Evolutionary conservation across 192 early-diverging fungal species (phyloP).

Genomic region (Martensiomyces pterosporus): DNA sequence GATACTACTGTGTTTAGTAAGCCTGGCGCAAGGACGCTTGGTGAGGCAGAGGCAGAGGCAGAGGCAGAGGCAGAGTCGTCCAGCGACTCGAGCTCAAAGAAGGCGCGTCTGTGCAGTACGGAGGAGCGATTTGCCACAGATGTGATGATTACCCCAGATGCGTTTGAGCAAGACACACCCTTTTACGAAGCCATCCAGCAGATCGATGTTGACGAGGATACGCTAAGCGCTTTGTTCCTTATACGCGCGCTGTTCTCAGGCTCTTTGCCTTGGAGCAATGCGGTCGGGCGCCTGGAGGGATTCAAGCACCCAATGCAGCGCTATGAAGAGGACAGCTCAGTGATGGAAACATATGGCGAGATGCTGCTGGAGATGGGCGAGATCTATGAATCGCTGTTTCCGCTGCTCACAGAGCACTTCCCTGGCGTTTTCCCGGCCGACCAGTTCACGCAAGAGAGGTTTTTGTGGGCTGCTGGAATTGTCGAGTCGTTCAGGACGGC

Average conservation of each 20-base stretch:
- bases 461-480: constrained; percentile 45
- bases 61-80: background rate
- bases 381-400: constrained; percentile 36
- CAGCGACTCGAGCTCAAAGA: background rate
- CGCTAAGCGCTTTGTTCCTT: constrained; percentile 26
- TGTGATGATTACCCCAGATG: constrained; percentile 21
- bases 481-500: constrained; percentile 23
- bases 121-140: constrained; percentile 8
- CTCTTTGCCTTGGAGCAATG: constrained; percentile 19
- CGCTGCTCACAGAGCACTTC: constrained; percentile 36
- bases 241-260: constrained; percentile 6
- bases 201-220: constrained; percentile 26
- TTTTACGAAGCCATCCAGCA: constrained; percentile 23
- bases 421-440: constrained; percentile 21
- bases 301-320: constrained; percentile 35
- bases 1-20: no score
- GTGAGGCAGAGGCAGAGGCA: background rate
- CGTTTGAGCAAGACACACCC: constrained; percentile 17
- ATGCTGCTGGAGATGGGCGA: constrained; percentile 34
- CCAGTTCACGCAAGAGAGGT: constrained; percentile 22
- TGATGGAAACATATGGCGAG: constrained; percentile 11
- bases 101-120: background rate
- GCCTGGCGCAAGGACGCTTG: no score
- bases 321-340: background rate
- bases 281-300: constrained; percentile 12